Conservation (phyloP, 1,284 basidiomycete genomes). For the Phellopilus nigrolimitatus region DNA sequence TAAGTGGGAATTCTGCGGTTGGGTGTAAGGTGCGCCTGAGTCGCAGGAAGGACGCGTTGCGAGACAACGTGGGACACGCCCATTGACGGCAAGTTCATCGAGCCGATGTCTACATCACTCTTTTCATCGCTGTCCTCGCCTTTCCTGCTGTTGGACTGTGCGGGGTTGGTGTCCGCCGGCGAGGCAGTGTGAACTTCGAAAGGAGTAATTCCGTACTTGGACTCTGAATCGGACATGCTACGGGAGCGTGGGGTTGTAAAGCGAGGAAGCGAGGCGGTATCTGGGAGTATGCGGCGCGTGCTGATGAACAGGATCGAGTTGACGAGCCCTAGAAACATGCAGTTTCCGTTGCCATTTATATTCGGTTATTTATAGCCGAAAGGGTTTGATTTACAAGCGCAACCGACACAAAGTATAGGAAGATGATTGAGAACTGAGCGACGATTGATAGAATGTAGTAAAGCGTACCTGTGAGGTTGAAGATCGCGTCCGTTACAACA, state of each 20-base stretch:
- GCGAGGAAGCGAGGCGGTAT: slow-evolving; percentile 15
- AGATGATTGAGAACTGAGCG: background rate
- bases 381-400: too few relatives aligned
- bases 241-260: slow-evolving; percentile 20
- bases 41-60: too few relatives aligned
- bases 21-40: too few relatives aligned
- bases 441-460: background rate
- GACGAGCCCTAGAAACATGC: slow-evolving; percentile 18
- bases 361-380: too few relatives aligned
- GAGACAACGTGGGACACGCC: too few relatives aligned
- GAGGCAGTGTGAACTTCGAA: background rate
- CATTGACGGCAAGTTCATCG: too few relatives aligned
- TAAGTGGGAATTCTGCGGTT: too few relatives aligned
- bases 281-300: slow-evolving; percentile 20
- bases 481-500: slow-evolving; percentile 29
- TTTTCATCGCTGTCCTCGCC: background rate
- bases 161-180: background rate
- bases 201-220: slow-evolving; percentile 14
- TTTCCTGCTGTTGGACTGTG: too few relatives aligned
- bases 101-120: background rate
- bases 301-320: slow-evolving; percentile 22
- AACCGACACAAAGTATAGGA: background rate
- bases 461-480: slow-evolving; percentile 33
- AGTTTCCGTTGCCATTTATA: too few relatives aligned
- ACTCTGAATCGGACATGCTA: slow-evolving; percentile 8